Conservation (phyloP, 345 rosid genomes). For the Erucastrum elatum region DNA sequence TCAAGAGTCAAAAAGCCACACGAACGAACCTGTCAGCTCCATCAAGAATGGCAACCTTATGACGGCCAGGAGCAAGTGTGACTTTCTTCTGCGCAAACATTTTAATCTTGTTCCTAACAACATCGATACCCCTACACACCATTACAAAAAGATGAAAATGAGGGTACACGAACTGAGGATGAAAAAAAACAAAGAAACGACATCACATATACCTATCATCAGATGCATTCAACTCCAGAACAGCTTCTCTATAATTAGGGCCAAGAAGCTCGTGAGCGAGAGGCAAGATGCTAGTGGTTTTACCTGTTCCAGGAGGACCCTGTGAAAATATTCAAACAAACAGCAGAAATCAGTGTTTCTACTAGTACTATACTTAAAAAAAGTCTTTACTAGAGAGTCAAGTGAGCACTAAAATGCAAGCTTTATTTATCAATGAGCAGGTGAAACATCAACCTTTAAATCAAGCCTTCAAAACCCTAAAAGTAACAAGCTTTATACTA, state of each 20-base stretch:
- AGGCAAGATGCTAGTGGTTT: constrained; percentile 92
- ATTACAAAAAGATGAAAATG: constrained; percentile 6
- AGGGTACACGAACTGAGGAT: not conserved
- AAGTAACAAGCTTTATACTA: not conserved
- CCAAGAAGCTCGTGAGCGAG: constrained; percentile 96
- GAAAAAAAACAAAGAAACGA: not conserved
- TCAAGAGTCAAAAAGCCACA: not conserved
- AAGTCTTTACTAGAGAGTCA: no score
- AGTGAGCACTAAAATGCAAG: no score
- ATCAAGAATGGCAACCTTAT: constrained; percentile 85
- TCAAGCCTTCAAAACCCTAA: not conserved
- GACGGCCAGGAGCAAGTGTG: constrained; percentile 83
- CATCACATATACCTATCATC: constrained; percentile 70
- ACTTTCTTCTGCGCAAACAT: constrained; percentile 99
- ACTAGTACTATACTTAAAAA: no score
- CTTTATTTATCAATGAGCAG: no score
- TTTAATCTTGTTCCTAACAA: constrained; percentile 93
- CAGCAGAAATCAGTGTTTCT: not conserved
- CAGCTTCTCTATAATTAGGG: constrained; percentile 77
- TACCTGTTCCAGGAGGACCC: constrained; percentile 99
- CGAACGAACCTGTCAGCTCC: constrained; percentile 85
- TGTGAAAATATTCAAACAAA: constrained; percentile 26
- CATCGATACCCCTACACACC: constrained; percentile 76
- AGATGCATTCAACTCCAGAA: constrained; percentile 93
- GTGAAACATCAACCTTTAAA: no score